Base-by-base conservation (phyloP, 1,284 basidiomycete species). In the Cryptococcus amylolentus region DNA sequence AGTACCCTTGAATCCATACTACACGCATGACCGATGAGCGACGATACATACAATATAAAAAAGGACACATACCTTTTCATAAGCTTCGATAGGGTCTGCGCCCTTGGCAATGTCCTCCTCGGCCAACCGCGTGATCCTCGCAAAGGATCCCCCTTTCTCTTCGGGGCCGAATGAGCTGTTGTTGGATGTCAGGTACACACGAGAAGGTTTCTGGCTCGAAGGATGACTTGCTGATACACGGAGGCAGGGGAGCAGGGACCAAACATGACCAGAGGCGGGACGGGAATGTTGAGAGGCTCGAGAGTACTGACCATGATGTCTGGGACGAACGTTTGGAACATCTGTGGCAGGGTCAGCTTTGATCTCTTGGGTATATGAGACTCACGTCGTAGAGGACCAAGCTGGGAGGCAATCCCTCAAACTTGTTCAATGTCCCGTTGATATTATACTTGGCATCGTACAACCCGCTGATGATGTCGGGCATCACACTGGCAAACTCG, bases 371-470 rank as follows among this genome's bases (percentile, higher is more conserved):
- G 10, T 8, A 8, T 10, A 10, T 6, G 2, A 10, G 31, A 63
- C 66, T 61, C 48, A 66, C 66, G 48, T 66, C 62, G 35, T 31
- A 64, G 13, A 68, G 52, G 28, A 61, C 20, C 40, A 61, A 58
- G 35, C 46, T 54, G 3, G 62, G 61, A 8, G 38, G 16, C 12
- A 61, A 42, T 16, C 45, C 55, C 37, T 52, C 41, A 37, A 63
- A 66, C 44, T 54, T 64, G 55, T 66, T 68, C 10, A 37, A 27
- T 2, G 46, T 18, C 20, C 46, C 45, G 8, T 41, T 49, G 13
- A 39, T 23, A n/a, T 40, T 54, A 20, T 45, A 46, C 43, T 45
- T 28, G 28, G 42, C 41, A 12, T 42, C 42, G 28, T 58, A 51
- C 9, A 61, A 23, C 8, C 10, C 48, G 31, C 49, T 41, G n/a